phyloP scores from a whole-genome alignment of 306 rosid genomes.

The Acacia melanoxylon region DNA sequence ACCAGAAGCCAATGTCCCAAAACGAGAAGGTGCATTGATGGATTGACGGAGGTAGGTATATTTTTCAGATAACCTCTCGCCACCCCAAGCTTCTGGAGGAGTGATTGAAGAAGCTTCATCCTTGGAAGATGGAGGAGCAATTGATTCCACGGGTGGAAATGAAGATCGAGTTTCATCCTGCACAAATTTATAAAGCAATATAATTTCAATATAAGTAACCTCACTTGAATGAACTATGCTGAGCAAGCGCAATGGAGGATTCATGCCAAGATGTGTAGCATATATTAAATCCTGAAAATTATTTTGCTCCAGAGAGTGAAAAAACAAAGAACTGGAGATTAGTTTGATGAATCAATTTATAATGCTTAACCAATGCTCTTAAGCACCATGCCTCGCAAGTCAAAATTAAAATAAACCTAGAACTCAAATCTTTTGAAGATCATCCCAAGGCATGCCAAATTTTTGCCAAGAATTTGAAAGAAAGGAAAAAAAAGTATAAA shows the following conservation, averaged over 20 bases:
- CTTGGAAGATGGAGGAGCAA: conserved; percentile 73
- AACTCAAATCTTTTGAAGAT: conserved; percentile 9
- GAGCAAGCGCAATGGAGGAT: neutral
- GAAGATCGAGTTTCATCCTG: conserved; percentile 81
- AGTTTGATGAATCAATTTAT: conserved; percentile 9
- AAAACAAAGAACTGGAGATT: conserved; percentile 1
- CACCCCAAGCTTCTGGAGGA: conserved; percentile 99
- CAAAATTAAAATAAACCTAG: conserved; percentile 24
- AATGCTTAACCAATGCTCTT: conserved; percentile 2
- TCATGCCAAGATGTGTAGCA: neutral
- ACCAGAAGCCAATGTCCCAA: conserved; percentile 58
- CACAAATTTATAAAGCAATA: conserved; percentile 29
- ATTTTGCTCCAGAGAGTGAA: neutral
- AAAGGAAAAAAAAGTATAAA: neutral
- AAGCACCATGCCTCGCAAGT: neutral
- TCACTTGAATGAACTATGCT: neutral
- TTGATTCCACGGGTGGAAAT: conserved; percentile 60
- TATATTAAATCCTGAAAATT: conserved; percentile 3
- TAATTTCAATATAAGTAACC: conserved; percentile 27
- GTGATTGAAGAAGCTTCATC: conserved; percentile 85
- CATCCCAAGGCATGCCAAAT: neutral
- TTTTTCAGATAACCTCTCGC: conserved; percentile 85
- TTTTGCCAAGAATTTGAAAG: neutral
- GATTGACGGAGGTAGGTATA: conserved; percentile 58
- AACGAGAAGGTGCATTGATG: conserved; percentile 67